Conservation (phyloP, 768 basidiomycete species). For the Leccinellum albellum region DNA sequence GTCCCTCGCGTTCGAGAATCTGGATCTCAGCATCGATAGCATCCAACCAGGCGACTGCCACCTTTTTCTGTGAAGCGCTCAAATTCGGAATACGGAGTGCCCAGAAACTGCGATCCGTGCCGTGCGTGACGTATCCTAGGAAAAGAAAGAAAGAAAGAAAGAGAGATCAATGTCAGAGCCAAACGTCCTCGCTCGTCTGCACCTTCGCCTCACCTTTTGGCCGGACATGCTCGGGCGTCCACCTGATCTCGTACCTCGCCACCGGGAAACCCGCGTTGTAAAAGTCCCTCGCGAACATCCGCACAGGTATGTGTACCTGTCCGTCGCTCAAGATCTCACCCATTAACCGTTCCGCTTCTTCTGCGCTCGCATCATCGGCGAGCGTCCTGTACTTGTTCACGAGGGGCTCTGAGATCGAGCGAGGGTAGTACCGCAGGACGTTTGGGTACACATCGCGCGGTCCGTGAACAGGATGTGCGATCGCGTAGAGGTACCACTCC, state of each 20-base stretch:
- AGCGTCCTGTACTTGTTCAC: slow-evolving; percentile 42
- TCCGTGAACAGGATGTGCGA: slow-evolving; percentile 55
- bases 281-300: slow-evolving; percentile 61
- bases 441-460: slow-evolving; percentile 53
- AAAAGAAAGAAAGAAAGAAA: neutral
- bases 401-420: slow-evolving; percentile 42
- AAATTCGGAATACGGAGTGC: slow-evolving; percentile 53
- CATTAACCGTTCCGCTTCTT: slow-evolving; percentile 45
- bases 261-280: slow-evolving; percentile 55
- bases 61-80: slow-evolving; percentile 38
- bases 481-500: slow-evolving; percentile 77
- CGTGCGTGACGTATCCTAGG: slow-evolving; percentile 69
- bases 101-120: slow-evolving; percentile 61
- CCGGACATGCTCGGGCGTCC: slow-evolving; percentile 61
- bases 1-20: slow-evolving; percentile 36
- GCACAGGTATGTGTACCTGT: slow-evolving; percentile 66
- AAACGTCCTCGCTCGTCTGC: neutral
- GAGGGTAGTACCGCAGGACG: slow-evolving; percentile 58
- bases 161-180: neutral
- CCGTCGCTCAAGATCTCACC: slow-evolving; percentile 59
- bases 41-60: slow-evolving; percentile 57
- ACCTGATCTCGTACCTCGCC: slow-evolving; percentile 63
- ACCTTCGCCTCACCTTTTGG: slow-evolving; percentile 41
- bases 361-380: slow-evolving; percentile 36
- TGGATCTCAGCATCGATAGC: slow-evolving; percentile 44